Conservation (phyloP, 306 rosid genomes). For the Neltuma alba region DNA sequence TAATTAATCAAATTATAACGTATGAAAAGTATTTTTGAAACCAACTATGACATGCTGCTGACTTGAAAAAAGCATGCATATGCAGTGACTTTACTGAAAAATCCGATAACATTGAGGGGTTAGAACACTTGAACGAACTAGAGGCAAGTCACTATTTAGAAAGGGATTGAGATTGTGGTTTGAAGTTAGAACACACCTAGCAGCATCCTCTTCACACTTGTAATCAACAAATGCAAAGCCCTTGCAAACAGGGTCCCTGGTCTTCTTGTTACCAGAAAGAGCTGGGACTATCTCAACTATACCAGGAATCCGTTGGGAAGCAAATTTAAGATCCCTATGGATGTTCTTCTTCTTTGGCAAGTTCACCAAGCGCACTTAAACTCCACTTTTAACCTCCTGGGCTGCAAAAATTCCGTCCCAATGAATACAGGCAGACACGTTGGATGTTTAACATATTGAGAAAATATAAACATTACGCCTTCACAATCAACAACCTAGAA, state of each 20-base stretch:
- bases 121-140: not conserved
- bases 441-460: conserved; percentile 7
- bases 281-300: conserved; percentile 65
- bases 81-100: not conserved
- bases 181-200: conserved; percentile 53
- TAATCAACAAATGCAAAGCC: conserved; percentile 86
- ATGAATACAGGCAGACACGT: conserved; percentile 23
- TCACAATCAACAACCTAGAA: conserved; percentile 2
- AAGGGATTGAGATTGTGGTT: conserved; percentile 4
- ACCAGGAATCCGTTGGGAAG: conserved; percentile 69
- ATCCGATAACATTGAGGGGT: not conserved
- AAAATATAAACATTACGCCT: conserved; percentile 29
- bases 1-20: not conserved
- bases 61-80: not conserved
- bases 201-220: conserved; percentile 65
- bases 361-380: conserved; percentile 62
- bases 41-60: not conserved
- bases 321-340: conserved; percentile 69
- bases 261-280: conserved; percentile 82
- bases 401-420: conserved; percentile 46
- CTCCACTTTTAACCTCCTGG: conserved; percentile 47
- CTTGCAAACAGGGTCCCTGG: conserved; percentile 93
- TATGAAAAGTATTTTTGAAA: not conserved
- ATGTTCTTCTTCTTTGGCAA: conserved; percentile 86
- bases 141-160: not conserved